Base-by-base conservation (phyloP, 352 stramenopile genomes). In the Globisporangium splendens region DNA sequence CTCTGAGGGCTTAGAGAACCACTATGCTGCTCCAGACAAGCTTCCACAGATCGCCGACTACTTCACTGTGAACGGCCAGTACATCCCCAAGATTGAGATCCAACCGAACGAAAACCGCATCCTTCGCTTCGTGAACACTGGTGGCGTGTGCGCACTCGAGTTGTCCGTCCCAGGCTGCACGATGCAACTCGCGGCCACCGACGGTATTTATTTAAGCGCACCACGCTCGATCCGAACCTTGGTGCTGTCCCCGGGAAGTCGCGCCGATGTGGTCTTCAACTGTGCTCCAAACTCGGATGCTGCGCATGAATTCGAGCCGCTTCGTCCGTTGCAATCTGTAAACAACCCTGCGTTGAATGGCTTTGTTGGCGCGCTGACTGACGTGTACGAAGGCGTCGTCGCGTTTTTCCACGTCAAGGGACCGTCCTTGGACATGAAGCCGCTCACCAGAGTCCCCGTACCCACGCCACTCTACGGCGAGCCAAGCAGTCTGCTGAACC, bases 11-110 rank as follows among this genome's bases (percentile, higher is more conserved):
- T 59, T 67, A 4, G 67, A 60, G 22, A 54, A 64, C 31, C 50
- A 68, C 0, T 69, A 65, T 17, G 50, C 52, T 17, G 50, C 52
- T 1, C n/a, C 58, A 17, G 50, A 61, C 28, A n/a, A 31, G 8
- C 46, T 41, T 10, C 78, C 78, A 1, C 66, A 68, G 0, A 70
- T 88, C 31, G 75, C 63, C 12, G 69, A 73, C 28, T 93, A 86
- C 62, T 86, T 86, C 54, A 75, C 70, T 0, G 70, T 92, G 8
- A 93, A 93, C 54, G 84, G 84, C 13, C 74, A 86, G 52, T 87
- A 81, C 53, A 50, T 88, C 54, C 80, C 82, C 13, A 85, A 74
- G 56, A 75, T 93, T 31, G 55, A 78, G 49, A 59, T 90, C 12
- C 61, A 58, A 8, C 74, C 77, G 11, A 58, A 75, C 35, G 77